Base-by-base conservation (phyloP, 208 protist genomes). In the Leishmania major region DNA sequence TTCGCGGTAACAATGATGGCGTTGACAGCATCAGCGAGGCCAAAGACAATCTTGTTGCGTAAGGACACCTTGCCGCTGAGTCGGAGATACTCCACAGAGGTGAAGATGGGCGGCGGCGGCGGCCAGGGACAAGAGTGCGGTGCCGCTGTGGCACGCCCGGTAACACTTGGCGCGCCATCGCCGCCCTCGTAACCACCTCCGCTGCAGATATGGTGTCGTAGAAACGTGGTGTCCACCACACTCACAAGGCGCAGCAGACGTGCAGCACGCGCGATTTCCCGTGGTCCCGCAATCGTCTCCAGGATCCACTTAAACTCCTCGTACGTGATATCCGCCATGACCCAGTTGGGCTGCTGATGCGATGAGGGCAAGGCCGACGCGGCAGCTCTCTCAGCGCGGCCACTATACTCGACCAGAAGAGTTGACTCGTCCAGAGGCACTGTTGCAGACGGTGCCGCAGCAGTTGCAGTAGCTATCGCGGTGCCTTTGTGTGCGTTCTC, bases 271-370 rank as follows among this genome's bases (percentile, higher is more conserved):
- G 81, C 79, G 10, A 91, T 64, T 80, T 96, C 93, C n/a, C 79
- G 78, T 1, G 87, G 89, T 6, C 93, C 93, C 3, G 93, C 93
- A 10, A 96, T 89, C 1, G 93, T 96, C 78, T 93, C 90, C 35
- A 94, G 73, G 77, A 96, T 94, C 93, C 93, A 94, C 55, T 84
- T 77, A 69, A 96, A 96, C 85, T 94, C 93, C 25, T 90, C 84
- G 31, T 91, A 87, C 13, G 89, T 93, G 75, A 92, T 73, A 80
- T 94, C 93, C 2, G 91, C 84, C 15, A 96, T 80, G 40, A 96
- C 79, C 93, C 93, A 96, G 83, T 94, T 96, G 10, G 85, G 72
- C 13, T 81, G 19, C 53, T n/a, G 47, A 59, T n/a, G 47, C 43
- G 37, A 11, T 60, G 75, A 51, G n/a, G 31, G 53, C 51, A 13